Base-by-base conservation (phyloP, 2,329 filamentous ascomycete species). In the Thielaviopsis populi region DNA sequence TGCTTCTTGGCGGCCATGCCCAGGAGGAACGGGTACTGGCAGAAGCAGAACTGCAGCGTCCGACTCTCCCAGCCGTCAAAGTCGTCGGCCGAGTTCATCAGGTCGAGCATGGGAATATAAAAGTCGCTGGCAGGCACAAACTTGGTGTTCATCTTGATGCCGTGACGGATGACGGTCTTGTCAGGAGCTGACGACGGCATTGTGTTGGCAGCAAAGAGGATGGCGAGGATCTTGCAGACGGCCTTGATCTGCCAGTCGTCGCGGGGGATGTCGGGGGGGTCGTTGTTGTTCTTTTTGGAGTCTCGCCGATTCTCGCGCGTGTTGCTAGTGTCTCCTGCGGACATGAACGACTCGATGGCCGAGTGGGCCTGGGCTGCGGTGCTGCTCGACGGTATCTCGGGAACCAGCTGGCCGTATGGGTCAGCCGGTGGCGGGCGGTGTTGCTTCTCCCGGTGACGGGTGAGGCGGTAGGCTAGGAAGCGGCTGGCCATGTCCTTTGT, bases 1-100 rank as follows among this genome's bases (percentile, higher is more conserved):
- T 87, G 87, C 65, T 94, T 95, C 74, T 96, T 96, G 33, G 91
- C 87, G 78, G 89, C 91, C 68, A 96, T 91, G 67, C 90, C 95
- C 48, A 96, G 78, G 68, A 96, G 85, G 70, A 96, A 95, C 0
- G 91, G 90, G 70, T 95, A 95, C 71, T 95, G 89, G 71, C 91
- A 96, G 53, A 56, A 37, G 27, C 53, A 56, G 24, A 56, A 56
- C 27, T 56, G 27, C 71, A 96, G 95, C 0, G 88, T 83, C 71
- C 96, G 96, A 68, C 84, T 89, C 22, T 80, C 80, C 91, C 91
- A 96, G 10, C 83, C 80, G 70, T 95, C 89, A 70, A 95, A 96
- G 71, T 96, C 91, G 0, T 82, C 83, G 58, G 94, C 82, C 6
- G 96, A 78, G 70, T 96, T 89, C n/a, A 86, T 83, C 40, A 56